Evolutionary conservation across 768 basidiomycete genomes (phyloP).

Genomic region (Suillus brevipes): DNA sequence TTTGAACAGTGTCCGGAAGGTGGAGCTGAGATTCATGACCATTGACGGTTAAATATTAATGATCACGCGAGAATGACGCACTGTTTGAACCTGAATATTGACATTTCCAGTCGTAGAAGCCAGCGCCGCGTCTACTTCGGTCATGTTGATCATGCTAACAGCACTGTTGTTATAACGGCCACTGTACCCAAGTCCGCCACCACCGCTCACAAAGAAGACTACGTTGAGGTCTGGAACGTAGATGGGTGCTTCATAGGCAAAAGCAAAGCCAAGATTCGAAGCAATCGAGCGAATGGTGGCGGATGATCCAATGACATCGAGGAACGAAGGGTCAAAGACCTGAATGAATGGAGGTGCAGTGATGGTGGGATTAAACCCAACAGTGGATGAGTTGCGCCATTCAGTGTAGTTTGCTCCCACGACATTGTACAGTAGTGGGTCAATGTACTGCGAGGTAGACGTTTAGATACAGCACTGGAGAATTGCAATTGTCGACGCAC

Average conservation of each 20-base stretch:
- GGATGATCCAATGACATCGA: no score
- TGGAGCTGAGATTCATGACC: slow-evolving; percentile 49
- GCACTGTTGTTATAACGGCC: slow-evolving; percentile 64
- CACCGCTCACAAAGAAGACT: slow-evolving; percentile 69
- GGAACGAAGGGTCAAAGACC: slow-evolving; percentile 38
- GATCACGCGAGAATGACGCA: slow-evolving; percentile 16
- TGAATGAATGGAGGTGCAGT: slow-evolving; percentile 61
- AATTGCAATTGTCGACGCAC: slow-evolving; percentile 9
- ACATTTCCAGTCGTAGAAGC: slow-evolving; percentile 36
- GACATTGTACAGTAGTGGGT: slow-evolving; percentile 53
- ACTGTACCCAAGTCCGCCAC: slow-evolving; percentile 62
- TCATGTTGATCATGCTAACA: slow-evolving; percentile 61
- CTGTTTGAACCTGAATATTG: slow-evolving; percentile 51
- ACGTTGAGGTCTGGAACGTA: slow-evolving; percentile 66
- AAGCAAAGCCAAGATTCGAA: slow-evolving; percentile 33
- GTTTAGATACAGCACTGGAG: neutral
- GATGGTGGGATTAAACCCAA: slow-evolving; percentile 62
- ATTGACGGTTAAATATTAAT: slow-evolving; percentile 11
- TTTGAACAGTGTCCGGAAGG: slow-evolving; percentile 54
- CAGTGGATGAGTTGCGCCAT: slow-evolving; percentile 37
- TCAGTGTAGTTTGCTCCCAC: slow-evolving; percentile 43
- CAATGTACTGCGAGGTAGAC: slow-evolving; percentile 40
- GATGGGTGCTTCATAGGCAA: slow-evolving; percentile 80
- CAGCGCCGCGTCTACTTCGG: slow-evolving; percentile 50
- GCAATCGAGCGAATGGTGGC: no score